Conservation (phyloP, 1,284 basidiomycete genomes). For the Rhodotorula glutinis region DNA sequence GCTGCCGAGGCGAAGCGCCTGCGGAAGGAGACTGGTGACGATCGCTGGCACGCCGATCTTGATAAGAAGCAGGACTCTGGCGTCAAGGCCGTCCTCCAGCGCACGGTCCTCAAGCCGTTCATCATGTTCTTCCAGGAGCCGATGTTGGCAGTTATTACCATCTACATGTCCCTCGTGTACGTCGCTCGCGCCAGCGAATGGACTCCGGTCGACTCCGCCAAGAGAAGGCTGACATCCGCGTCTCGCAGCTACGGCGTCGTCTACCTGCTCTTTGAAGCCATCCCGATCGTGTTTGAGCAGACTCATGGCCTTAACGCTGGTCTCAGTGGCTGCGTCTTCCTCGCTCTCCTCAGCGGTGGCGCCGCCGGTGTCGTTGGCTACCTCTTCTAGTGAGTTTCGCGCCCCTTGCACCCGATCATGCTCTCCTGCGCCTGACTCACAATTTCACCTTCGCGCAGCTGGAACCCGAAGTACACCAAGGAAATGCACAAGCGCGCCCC, state of each 20-base stretch:
- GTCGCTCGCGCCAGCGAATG: no score
- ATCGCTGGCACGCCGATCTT: slow-evolving; percentile 57
- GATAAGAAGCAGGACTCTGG: slow-evolving; percentile 42
- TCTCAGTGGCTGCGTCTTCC: slow-evolving; percentile 53
- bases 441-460: slow-evolving; percentile 8
- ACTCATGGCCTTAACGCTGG: slow-evolving; percentile 54
- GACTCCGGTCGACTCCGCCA: no score
- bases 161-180: slow-evolving; percentile 23
- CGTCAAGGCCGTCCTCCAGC: slow-evolving; percentile 49
- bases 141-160: slow-evolving; percentile 64
- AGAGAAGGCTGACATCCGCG: no score
- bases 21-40: slow-evolving; percentile 63
- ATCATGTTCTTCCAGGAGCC: slow-evolving; percentile 65
- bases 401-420: slow-evolving; percentile 9
- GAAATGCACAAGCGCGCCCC: slow-evolving; percentile 8
- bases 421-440: not conserved
- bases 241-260: slow-evolving; percentile 35
- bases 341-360: slow-evolving; percentile 51
- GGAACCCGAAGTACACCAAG: slow-evolving; percentile 40
- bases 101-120: slow-evolving; percentile 60
- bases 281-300: slow-evolving; percentile 53
- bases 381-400: slow-evolving; percentile 34
- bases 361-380: slow-evolving; percentile 37
- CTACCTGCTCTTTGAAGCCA: slow-evolving; percentile 48
- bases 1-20: slow-evolving; percentile 53